Evolutionary conservation across 108 stramenopile genomes (phyloP), one percentile per base, ranked within the genome.

Genomic region (Craspedostauros australis): DNA sequence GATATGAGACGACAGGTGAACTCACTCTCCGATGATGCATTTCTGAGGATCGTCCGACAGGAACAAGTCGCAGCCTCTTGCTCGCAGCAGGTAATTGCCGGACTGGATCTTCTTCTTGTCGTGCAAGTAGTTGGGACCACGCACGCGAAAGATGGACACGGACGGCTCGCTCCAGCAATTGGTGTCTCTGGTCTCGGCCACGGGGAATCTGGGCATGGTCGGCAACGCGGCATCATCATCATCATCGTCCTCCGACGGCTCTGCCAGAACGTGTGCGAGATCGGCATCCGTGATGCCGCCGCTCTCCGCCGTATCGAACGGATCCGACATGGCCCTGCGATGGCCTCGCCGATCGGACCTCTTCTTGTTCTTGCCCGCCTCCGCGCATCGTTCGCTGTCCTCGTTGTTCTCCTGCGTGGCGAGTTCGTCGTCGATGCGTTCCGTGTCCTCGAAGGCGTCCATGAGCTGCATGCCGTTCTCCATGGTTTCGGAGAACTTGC

Each of bases 111-210:
- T 87, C 58, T 69, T 78, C 45, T 82, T 84, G 46, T 83, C 80
- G 5, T 40, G 65, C 42, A 94, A 37, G 41, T 94, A 94, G 25
- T 77, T 54, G 1, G 54, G 32, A 14, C 89, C 89, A 12, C 93
- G 74, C 23, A 94, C 81, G 11, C 61, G 41, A 62, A 91, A 91
- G 25, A 79, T 69, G 39, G 38, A 34, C 26, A 67, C 40, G 11
- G 73, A 64, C 5, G 93, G 80, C 21, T 72, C 78, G 14, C 73
- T 76, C 85, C 81, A 91, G 54, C 87, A 87, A 57, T 94, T 89
- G 22, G 61, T 50, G 44, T 79, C 62, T 18, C 57, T 49, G 3
- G 70, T 72, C 46, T 67, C 67, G 16, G 66, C 62, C 27, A 51
- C 62, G 16, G 76, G 76, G 41, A 37, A 77, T 37, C 76, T 55